Conservation (phyloP, 1,284 basidiomycete species). For the Bondarzewia mesenterica region DNA sequence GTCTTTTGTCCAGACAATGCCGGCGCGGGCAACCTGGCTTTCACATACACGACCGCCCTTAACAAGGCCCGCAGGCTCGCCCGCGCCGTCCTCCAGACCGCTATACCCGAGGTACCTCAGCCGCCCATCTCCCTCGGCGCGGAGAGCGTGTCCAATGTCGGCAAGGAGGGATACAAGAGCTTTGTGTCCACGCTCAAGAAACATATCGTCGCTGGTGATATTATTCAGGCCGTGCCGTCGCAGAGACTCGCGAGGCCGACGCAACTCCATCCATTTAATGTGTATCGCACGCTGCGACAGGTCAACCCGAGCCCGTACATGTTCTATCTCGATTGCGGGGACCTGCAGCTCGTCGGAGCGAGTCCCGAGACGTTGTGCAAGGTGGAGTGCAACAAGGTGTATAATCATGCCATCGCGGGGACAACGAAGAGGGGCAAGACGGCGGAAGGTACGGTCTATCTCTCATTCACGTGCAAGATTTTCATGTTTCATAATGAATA, state of each 20-base stretch:
- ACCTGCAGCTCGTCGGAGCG: constrained; percentile 90
- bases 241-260: constrained; percentile 87
- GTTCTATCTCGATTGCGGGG: constrained; percentile 96
- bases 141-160: constrained; percentile 83
- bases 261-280: constrained; percentile 93
- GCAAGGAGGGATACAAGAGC: constrained; percentile 85
- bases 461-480: background rate
- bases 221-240: constrained; percentile 98
- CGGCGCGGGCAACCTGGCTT: constrained; percentile 56
- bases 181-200: constrained; percentile 93
- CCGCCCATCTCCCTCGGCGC: constrained; percentile 63
- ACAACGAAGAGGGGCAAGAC: constrained; percentile 87
- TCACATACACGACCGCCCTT: constrained; percentile 78
- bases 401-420: constrained; percentile 97
- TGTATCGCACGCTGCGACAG: constrained; percentile 86
- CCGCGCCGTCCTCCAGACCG: constrained; percentile 49
- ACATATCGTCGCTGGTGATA: constrained; percentile 93
- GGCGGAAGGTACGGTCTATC: constrained; percentile 56
- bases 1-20: constrained; percentile 76
- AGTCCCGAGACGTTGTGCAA: constrained; percentile 98
- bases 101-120: constrained; percentile 62
- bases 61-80: constrained; percentile 72
- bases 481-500: constrained; percentile 22
- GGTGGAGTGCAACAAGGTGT: constrained; percentile 88
- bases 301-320: constrained; percentile 98